These are phyloP conservation scores for Syzygium aromaticum DNA, from an alignment of 345 rosid species.

Conservation along the genomic window DNA sequence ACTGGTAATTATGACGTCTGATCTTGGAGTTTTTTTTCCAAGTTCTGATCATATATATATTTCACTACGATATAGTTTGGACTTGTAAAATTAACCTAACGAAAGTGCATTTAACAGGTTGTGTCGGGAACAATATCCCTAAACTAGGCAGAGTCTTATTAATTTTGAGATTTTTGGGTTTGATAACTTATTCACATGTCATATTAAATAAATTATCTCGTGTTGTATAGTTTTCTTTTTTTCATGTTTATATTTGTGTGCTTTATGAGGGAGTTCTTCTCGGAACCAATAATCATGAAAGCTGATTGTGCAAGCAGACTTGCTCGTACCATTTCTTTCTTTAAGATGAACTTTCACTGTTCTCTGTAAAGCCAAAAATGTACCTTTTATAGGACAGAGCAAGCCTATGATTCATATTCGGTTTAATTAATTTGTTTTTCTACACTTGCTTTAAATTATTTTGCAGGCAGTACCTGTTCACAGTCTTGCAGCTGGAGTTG, in stretches of 20 bases:
- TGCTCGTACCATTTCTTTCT: neutral
- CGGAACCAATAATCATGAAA: neutral
- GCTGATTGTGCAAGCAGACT: neutral
- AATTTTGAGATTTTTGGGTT: neutral
- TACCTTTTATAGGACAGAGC: neutral
- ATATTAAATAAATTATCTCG: neutral
- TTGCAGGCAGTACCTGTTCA: conserved; percentile 64
- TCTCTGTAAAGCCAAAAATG: neutral
- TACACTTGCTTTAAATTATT: neutral
- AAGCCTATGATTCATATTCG: neutral
- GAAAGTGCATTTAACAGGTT: neutral
- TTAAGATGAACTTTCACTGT: neutral
- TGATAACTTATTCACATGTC: neutral
- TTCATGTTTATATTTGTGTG: neutral
- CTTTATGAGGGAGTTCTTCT: neutral
- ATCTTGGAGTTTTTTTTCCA: neutral
- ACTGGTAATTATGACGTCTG: conserved; percentile 35
- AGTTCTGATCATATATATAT: neutral
- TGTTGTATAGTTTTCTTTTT: neutral
- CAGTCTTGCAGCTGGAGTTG: conserved; percentile 69
- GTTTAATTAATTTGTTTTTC: neutral
- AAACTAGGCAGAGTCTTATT: neutral
- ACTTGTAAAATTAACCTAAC: neutral
- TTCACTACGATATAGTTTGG: neutral
- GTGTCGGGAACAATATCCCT: neutral